These are phyloP conservation scores for Epichloe sibirici DNA, from an alignment of 2,329 filamentous ascomycete species.

Conservation along the genomic window DNA sequence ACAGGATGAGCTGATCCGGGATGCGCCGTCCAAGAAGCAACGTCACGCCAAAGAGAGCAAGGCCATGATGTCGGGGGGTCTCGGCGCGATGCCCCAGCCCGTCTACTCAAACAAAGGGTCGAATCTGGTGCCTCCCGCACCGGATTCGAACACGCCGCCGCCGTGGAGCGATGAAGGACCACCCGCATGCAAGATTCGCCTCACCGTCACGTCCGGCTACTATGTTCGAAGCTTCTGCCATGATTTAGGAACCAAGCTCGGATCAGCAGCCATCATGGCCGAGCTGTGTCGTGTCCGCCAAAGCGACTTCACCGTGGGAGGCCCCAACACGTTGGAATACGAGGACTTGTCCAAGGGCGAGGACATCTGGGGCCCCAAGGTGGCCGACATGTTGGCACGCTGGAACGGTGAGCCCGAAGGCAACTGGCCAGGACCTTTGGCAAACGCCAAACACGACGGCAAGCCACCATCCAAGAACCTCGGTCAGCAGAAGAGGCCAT, in stretches of 20 bases:
- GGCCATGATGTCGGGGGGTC: constrained; percentile 47
- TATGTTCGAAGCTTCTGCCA: constrained; percentile 92
- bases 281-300: constrained; percentile 71
- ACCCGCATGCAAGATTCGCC: constrained; percentile 68
- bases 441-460: constrained; percentile 8
- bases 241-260: constrained; percentile 73
- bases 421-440: constrained; percentile 12
- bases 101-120: constrained; percentile 29
- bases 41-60: constrained; percentile 17
- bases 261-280: constrained; percentile 76
- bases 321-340: constrained; percentile 65
- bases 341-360: constrained; percentile 65
- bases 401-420: constrained; percentile 27
- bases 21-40: constrained; percentile 28
- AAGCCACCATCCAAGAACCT: constrained; percentile 7
- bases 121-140: constrained; percentile 40
- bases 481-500: constrained; percentile 6
- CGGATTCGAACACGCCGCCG: constrained; percentile 34
- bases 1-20: constrained; percentile 44
- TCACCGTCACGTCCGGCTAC: constrained; percentile 92
- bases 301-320: constrained; percentile 62
- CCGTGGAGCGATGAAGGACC: constrained; percentile 52
- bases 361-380: constrained; percentile 67
- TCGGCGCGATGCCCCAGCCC: constrained; percentile 38
- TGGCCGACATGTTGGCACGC: constrained; percentile 36